phyloP scores from a whole-genome alignment of 148 eudicot species.

The Polygonum maritimum region DNA sequence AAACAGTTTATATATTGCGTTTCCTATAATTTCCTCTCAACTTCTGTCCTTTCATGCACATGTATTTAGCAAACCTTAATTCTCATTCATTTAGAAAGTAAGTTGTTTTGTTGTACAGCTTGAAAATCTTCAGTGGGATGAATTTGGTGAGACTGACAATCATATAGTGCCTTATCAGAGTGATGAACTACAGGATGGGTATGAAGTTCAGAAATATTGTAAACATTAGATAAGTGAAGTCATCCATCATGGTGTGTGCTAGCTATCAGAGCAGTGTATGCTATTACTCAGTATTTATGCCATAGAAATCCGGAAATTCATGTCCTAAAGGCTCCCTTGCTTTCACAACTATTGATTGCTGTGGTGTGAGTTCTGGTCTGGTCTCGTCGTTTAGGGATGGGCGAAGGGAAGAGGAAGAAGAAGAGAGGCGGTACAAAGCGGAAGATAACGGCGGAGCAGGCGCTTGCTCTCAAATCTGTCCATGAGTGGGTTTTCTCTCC shows the following conservation, averaged over 20 bases:
- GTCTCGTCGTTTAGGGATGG: constrained; percentile 6
- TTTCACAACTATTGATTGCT: not conserved
- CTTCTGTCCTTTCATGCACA: not conserved
- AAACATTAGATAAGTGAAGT: not conserved
- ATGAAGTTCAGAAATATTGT: constrained; percentile 10
- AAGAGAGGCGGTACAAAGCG: constrained; percentile 66
- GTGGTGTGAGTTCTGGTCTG: not conserved
- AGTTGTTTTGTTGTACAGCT: constrained; percentile 38
- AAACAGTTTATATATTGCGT: not conserved
- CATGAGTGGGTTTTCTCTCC: constrained; percentile 54
- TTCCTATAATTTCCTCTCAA: not conserved
- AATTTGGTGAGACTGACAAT: constrained; percentile 52
- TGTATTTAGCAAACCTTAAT: not conserved
- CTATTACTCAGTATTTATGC: not conserved
- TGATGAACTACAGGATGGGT: not conserved
- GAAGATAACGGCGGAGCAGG: constrained; percentile 66
- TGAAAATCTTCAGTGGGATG: constrained; percentile 73
- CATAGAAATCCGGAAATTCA: not conserved
- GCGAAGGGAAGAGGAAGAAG: constrained; percentile 48
- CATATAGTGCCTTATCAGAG: constrained; percentile 64
- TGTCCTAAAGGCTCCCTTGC: not conserved
- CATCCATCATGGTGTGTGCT: too few species aligned
- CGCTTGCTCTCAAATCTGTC: constrained; percentile 49
- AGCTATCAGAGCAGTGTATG: too few species aligned
- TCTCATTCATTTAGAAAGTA: not conserved